Evolutionary conservation across 106 monocot genomes (phyloP), one percentile per base, ranked within the genome.

Genomic region (Acorus gramineus): DNA sequence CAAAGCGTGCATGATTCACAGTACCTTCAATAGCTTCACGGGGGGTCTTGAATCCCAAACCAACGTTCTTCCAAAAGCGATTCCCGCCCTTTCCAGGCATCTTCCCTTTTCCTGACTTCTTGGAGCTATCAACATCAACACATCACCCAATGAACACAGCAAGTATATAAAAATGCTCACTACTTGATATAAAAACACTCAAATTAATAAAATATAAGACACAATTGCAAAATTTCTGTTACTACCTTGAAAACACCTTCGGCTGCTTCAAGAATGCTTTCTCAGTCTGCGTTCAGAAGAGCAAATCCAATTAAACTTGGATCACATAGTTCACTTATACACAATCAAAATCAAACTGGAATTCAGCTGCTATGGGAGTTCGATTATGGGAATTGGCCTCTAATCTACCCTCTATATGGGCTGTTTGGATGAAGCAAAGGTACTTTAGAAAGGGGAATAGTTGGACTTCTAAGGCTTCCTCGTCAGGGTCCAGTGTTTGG

Each of bases 231-330:
- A 51, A 11, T 2, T 6, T 8, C 45, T 5, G 7, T 44, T 14
- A 47, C 65, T 76, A 84, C 83, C 83, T 51, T 49, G 79, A 68
- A 57, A 84, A 84, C 12, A 84, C 83, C 61, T 76, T 84, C 3
- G 83, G 79, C 57, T 84, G 83, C 73, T 84, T 84, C 56, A 84
- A 61, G 52, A 79, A 84, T 11, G 79, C 83, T 69, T 73, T 84
- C 76, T 84, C 83, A 4, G 83, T 84, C 83, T 84, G 77, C 8
- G 2, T 28, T 28, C 28, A 28, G 28, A 28, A 28, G 0, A 28
- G 1, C 28, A 28, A 28, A 28, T 28, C 28, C 28, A 28, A 28
- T 28, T 28, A 28, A 28, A 28, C 28, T 28, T 28, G 1, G 1
- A 28, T 28, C 28, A 28, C 28, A 28, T 1, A 28, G 28, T 28